Evolutionary conservation across 306 rosid genomes (phyloP).

Genomic region (Dicorynia guianensis): DNA sequence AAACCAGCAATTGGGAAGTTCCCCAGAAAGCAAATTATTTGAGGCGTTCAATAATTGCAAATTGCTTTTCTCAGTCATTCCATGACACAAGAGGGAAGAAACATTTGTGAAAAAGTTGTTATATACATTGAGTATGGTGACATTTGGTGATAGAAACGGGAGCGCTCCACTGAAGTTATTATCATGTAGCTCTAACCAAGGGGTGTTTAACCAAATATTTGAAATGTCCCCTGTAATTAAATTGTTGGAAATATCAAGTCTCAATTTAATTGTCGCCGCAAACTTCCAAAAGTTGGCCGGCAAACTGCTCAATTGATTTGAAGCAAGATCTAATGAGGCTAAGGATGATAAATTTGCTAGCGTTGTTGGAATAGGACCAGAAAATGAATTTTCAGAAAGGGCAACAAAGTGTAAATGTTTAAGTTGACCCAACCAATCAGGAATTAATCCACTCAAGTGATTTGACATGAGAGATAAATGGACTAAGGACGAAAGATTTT

Average conservation of each 20-base stretch:
- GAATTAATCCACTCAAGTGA: constrained; percentile 13
- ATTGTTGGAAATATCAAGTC: too few species aligned
- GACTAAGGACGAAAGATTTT: constrained; percentile 29
- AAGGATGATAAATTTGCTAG: constrained; percentile 28
- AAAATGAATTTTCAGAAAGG: constrained; percentile 1
- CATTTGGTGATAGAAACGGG: constrained; percentile 42
- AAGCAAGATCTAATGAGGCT: not conserved
- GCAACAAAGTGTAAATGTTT: not conserved
- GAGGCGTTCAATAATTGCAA: constrained; percentile 34
- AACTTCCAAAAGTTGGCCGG: too few species aligned
- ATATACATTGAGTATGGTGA: constrained; percentile 14
- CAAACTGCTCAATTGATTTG: not conserved
- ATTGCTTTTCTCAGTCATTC: constrained; percentile 4
- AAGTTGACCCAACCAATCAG: constrained; percentile 13
- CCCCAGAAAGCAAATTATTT: constrained; percentile 25
- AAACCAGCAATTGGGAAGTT: constrained; percentile 38
- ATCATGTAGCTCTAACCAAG: too few species aligned
- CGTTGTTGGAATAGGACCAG: constrained; percentile 24
- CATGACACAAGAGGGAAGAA: constrained; percentile 35
- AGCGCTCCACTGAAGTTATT: constrained; percentile 40
- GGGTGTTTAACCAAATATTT: too few species aligned
- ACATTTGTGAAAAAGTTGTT: constrained; percentile 44
- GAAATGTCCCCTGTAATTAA: too few species aligned
- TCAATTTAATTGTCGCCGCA: too few species aligned
- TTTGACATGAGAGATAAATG: not conserved